Base-by-base conservation (phyloP, 2,329 filamentous ascomycete species). In the Penicillium sp. region DNA sequence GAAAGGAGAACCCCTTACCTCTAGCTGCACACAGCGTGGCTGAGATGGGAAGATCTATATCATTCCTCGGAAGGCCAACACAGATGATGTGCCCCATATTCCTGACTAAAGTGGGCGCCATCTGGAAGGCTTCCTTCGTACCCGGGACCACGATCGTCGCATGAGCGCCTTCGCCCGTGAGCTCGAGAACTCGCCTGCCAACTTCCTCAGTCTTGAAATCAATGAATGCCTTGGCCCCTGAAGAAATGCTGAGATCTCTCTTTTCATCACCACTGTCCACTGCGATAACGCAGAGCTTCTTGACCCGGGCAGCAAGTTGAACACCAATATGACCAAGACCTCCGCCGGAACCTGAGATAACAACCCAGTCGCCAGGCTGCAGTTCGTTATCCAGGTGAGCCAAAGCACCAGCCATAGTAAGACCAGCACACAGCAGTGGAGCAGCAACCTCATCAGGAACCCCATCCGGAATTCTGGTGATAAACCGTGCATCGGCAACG, bases 271-370 rank as follows among this genome's bases (percentile, higher is more conserved):
- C 65, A 12, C 39, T 61, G 45, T 68, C 66, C 17, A 68, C 55
- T 6, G 64, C 86, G 62, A 88, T 84, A 38, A 87, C 83, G 34
- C 86, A 79, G 64, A 84, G 76, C 14, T 81, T 83, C 76, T 87
- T 85, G 11, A 81, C 84, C 11, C 76, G 70, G 3, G 78, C 68
- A 1, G 82, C 83, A 60, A 86, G 82, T 49, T 82, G 80, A 17
- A 82, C 73, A 0, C 80, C 83, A 10, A 86, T 67, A 70, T 86
- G 84, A 1, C 84, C 84, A 4, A 85, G 69, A 2, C 83, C 83
- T 10, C 83, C 82, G 3, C 81, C 83, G 0, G 77, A 76, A 3
- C 82, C 82, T 0, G 84, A 75, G 39, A 83, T 77, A 1, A 76
- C 80, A 14, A 83, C 50, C 71, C 74, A 78, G 8, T 71, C 69